Base-by-base conservation (phyloP, 2,329 filamentous ascomycete genomes). In the Clarireedia monteithiana region DNA sequence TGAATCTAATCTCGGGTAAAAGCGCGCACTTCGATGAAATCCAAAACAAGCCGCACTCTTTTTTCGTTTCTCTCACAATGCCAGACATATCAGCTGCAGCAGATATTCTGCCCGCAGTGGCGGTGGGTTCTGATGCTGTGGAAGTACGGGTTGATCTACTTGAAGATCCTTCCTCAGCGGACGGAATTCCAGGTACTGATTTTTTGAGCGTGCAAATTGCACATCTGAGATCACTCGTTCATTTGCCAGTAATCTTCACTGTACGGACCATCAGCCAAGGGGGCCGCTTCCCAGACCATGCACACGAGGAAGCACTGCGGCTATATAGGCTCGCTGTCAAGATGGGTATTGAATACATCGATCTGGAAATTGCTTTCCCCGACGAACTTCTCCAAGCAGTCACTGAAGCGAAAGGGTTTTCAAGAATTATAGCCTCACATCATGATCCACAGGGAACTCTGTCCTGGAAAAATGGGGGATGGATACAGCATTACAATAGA, bases 81-180 rank as follows among this genome's bases (percentile, higher is more conserved):
- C 89, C 91, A 1, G 82, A 89, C 63, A 74, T 97, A 15, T 75
- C 79, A 10, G 74, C 81, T 20, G 81, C 85, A 30, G 69, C 83
- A 7, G 76, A 84, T 20, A 74, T 85, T 27, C 77, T 99, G 46
- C 83, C 85, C 1, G 77, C 83, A 51, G 86, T 91, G 45, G 83
- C 87, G 12, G 84, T 95, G 42, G 94, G 94, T 4, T 88, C 89
- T 6, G 92, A 99, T 72, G 94, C 92, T 3, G 89, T 97, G 10
- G 94, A 99, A 71, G 74, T 99, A 51, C 84, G 94, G n/a, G 89
- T 96, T 4, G 94, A 99, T 72, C 75, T 99, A 44, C 79, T 99
- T 15, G 80, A 87, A 59, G 88, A 96, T 66, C 77, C 83, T 3
- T 74, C 74, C 12, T 68, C 75, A 20, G 74, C 74, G 48, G 64